Percentiles rank a stretch among this genome's conserved stretches.
phyloP scores from a whole-genome alignment of 129 eudicot species.

The Flaveria brownii region DNA sequence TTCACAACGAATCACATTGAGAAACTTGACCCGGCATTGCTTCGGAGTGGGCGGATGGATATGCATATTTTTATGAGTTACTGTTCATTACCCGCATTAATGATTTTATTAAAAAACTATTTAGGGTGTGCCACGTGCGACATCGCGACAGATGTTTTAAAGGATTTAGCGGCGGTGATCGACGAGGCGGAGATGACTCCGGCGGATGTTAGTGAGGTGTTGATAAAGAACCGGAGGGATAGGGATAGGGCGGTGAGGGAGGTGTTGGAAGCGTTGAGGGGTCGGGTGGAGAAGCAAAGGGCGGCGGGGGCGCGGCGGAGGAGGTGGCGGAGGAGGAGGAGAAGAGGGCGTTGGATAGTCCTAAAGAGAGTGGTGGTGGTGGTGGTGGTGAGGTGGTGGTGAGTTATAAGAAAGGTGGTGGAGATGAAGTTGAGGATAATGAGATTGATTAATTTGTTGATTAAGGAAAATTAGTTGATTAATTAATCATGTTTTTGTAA shows the following conservation, averaged over 20 bases:
- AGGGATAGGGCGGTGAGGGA: conserved; percentile 65
- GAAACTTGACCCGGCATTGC: conserved; percentile 91
- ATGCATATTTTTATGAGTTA: conserved; percentile 85
- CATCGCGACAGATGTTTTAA: conserved; percentile 26
- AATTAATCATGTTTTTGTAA: conserved; percentile 10
- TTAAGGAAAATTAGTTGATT: background rate
- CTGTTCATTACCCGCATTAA: conserved; percentile 58
- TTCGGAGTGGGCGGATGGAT: conserved; percentile 93
- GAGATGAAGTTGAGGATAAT: conserved; percentile 31
- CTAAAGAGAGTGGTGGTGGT: conserved; percentile 40
- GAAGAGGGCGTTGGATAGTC: conserved; percentile 76
- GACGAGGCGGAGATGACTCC: conserved; percentile 83
- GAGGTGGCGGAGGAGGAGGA: conserved; percentile 67
- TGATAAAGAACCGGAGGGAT: conserved; percentile 76
- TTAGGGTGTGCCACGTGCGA: conserved; percentile 61
- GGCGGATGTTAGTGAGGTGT: conserved; percentile 80
- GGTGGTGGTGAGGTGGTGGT: conserved; percentile 36
- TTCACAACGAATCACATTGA: conserved; percentile 93
- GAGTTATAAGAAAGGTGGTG: conserved; percentile 27
- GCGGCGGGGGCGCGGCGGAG: conserved; percentile 14
- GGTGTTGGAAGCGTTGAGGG: conserved; percentile 55
- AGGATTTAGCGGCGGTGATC: conserved; percentile 48
- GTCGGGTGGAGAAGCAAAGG: conserved; percentile 47
- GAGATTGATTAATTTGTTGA: conserved; percentile 31
- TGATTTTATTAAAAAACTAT: conserved; percentile 69